phyloP scores from a whole-genome alignment of 768 basidiomycete genomes.

The Amanita exitialis region DNA sequence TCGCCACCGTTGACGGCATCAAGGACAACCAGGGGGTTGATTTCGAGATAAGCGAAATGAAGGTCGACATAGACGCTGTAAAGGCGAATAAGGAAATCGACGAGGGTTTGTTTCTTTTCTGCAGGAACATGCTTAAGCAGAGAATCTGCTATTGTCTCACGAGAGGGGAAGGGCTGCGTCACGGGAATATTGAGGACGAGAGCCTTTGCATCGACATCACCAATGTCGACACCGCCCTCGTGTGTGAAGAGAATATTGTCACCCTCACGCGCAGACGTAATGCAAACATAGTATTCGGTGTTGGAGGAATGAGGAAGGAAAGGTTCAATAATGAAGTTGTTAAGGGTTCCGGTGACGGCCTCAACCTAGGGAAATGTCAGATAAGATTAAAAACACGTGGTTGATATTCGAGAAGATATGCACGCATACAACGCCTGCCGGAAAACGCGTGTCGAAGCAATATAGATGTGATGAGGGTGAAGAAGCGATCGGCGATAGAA shows the following conservation, averaged over 20 bases:
- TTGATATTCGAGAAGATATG: not conserved
- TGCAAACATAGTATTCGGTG: conserved; percentile 97
- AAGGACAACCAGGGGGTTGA: conserved; percentile 95
- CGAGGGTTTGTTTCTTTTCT: conserved; percentile 81
- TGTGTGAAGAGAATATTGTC: conserved; percentile 98
- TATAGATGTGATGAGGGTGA: conserved; percentile 5
- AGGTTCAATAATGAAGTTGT: conserved; percentile 98
- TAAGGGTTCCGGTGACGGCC: conserved; percentile 86
- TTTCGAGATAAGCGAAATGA: conserved; percentile 99
- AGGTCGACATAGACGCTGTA: conserved; percentile 98
- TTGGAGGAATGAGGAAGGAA: conserved; percentile 92
- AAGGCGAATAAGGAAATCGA: conserved; percentile 90
- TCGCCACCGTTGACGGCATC: conserved; percentile 61
- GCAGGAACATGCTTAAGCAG: conserved; percentile 81
- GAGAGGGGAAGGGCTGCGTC: conserved; percentile 66
- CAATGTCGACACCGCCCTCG: conserved; percentile 97
- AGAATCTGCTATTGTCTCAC: conserved; percentile 60
- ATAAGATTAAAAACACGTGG: conserved; percentile 4
- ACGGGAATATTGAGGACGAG: conserved; percentile 82
- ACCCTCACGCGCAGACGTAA: conserved; percentile 90
- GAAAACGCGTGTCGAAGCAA: conserved; percentile 8
- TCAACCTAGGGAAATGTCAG: conserved; percentile 56
- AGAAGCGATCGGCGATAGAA: not conserved
- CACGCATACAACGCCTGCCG: conserved; percentile 15
- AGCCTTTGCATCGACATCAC: conserved; percentile 97